phyloP scores from a whole-genome alignment of 306 rosid species.

The Citrullus colocynthis region DNA sequence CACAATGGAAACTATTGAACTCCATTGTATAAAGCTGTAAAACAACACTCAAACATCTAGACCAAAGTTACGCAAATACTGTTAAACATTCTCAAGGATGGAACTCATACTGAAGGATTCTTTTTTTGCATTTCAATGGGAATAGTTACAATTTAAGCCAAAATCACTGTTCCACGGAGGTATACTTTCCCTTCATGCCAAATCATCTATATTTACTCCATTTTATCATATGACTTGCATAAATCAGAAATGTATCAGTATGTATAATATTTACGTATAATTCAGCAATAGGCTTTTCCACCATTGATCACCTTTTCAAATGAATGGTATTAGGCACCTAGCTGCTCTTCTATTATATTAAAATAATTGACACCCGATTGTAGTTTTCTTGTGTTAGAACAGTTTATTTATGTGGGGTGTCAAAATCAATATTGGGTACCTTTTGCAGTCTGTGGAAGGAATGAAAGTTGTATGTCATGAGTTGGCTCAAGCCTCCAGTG shows the following conservation, averaged over 20 bases:
- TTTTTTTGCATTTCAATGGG: neutral
- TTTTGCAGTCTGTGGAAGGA: constrained; percentile 90
- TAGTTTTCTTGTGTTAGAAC: neutral
- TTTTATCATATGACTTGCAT: neutral
- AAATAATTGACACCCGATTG: neutral
- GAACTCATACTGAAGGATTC: neutral
- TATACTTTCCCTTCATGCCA: neutral
- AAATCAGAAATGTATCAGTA: neutral
- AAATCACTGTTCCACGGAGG: neutral
- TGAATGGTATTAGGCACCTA: neutral
- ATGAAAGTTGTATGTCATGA: constrained; percentile 99
- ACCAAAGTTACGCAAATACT: neutral
- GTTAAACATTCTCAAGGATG: neutral
- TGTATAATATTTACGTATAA: neutral
- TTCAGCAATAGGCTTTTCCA: neutral
- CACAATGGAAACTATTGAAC: neutral
- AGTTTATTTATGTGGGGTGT: neutral
- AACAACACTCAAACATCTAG: neutral
- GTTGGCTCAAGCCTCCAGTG: constrained; percentile 77
- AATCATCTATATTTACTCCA: neutral
- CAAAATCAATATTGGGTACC: neutral
- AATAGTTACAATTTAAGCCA: neutral
- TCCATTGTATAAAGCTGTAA: neutral
- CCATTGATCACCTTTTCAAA: neutral
- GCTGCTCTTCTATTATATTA: neutral